Evolutionary conservation across 2,329 filamentous ascomycete species (phyloP), one percentile per base, ranked within the genome.

Genomic region (Trichocomaceae sp.): DNA sequence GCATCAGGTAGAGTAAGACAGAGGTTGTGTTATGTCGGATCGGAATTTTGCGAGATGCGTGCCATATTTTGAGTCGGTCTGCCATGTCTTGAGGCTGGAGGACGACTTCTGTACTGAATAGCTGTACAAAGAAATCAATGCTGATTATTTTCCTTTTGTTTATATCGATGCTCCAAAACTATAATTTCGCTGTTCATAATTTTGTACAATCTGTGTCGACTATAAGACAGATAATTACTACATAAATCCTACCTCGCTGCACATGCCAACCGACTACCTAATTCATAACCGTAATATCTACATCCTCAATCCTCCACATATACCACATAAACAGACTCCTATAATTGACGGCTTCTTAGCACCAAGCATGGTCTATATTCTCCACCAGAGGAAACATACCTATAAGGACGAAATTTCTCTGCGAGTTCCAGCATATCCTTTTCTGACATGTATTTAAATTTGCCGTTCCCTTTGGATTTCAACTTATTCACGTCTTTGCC

Each of bases 391-490:
- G 13, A 17, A 3, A 74, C 74, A 64, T 71, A 83, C 81, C 83
- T 78, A 72, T 95, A 97, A 3, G 92, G 93, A 56, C 81, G 80
- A 70, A 95, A 99, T 66, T 79, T 83, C 55, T 85, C 87, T 12
- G 89, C 85, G 60, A 89, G 79, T 61, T 90, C 87, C 58, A 86
- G 69, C 93, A 99, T 97, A 58, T 97, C 93, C 67, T 84, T 82
- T 74, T 97, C 93, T 35, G 80, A 82, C 90, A 97, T 96, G 70
- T 97, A 99, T 77, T 97, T 97, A 86, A 90, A 97, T 75, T 97
- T 97, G 45, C 88, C 88, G 29, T 83, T 84, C 23, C 84, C 84
- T 60, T 83, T 88, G 35, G 75, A 77, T 74, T 95, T 96, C 57
- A 96, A 74, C 72, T 92, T 95, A 46, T 77, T 82, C 20, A 97